Conservation (phyloP, 768 basidiomycete species). For the Lyophyllum shimeji region DNA sequence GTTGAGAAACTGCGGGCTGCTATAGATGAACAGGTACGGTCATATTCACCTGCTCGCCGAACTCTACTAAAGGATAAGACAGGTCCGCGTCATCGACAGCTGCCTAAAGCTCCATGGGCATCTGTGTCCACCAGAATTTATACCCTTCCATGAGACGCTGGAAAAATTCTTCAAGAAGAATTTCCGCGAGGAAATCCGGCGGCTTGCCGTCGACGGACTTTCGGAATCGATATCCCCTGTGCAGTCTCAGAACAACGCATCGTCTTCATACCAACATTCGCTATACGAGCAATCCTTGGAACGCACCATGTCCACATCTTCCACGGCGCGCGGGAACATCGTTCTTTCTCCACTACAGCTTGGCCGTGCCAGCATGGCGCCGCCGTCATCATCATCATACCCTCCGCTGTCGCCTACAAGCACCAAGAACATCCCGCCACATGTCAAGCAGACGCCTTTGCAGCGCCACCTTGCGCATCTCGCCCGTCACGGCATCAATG, state of each 20-base stretch:
- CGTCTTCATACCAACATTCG: constrained; percentile 47
- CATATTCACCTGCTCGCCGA: not conserved
- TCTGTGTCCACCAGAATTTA: constrained; percentile 83
- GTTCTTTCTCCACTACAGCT: constrained; percentile 55
- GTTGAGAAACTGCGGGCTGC: constrained; percentile 71
- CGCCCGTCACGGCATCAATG: constrained; percentile 80
- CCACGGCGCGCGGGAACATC: constrained; percentile 42
- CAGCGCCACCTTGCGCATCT: constrained; percentile 82
- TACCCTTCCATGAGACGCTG: constrained; percentile 90
- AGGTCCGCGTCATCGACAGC: constrained; percentile 80
- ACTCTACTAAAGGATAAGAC: constrained; percentile 1
- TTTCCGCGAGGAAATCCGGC: constrained; percentile 78
- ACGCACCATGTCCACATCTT: constrained; percentile 45
- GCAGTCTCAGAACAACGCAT: constrained; percentile 31
- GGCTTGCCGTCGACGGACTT: constrained; percentile 58
- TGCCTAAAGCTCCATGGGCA: constrained; percentile 83
- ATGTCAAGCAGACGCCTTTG: constrained; percentile 66
- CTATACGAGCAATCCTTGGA: constrained; percentile 50
- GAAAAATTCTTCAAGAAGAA: constrained; percentile 85
- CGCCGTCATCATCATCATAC: constrained; percentile 46
- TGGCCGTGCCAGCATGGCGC: constrained; percentile 42
- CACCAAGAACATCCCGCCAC: constrained; percentile 20
- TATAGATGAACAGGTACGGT: constrained; percentile 79
- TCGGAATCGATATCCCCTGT: constrained; percentile 47
- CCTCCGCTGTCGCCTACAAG: constrained; percentile 37